These are phyloP conservation scores for Fusarium sp. DNA, from an alignment of 2,329 filamentous ascomycete species.

Conservation along the genomic window DNA sequence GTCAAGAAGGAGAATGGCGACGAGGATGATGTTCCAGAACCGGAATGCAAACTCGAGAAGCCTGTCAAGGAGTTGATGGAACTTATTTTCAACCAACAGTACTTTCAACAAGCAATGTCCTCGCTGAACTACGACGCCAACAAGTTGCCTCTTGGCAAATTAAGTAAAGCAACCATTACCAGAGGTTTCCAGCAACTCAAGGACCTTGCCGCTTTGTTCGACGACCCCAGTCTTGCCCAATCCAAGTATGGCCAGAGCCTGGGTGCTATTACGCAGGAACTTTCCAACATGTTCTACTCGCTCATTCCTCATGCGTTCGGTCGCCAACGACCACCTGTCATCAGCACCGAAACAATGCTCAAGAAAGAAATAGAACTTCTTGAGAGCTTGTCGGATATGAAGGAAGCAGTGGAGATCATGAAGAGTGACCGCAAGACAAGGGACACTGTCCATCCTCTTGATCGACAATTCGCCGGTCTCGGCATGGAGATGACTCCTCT, in stretches of 20 bases:
- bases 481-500: conserved; percentile 81
- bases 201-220: conserved; percentile 75
- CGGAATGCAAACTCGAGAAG: conserved; percentile 68
- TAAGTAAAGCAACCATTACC: conserved; percentile 81
- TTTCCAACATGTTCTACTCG: conserved; percentile 85
- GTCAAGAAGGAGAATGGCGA: conserved; percentile 54
- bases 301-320: conserved; percentile 86
- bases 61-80: conserved; percentile 77
- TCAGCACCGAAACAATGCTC: conserved; percentile 66
- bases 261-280: conserved; percentile 63
- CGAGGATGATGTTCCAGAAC: conserved; percentile 50
- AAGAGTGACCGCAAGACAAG: conserved; percentile 67
- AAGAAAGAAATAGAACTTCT: conserved; percentile 84
- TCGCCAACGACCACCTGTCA: conserved; percentile 77
- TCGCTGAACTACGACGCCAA: conserved; percentile 77
- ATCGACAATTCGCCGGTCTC: conserved; percentile 78
- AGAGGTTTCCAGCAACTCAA: conserved; percentile 83
- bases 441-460: conserved; percentile 71
- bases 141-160: conserved; percentile 85
- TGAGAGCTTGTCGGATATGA: conserved; percentile 87
- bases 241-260: conserved; percentile 56
- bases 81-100: conserved; percentile 84
- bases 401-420: conserved; percentile 82
- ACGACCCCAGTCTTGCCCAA: conserved; percentile 61
- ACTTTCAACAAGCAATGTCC: conserved; percentile 75